Evolutionary conservation across 345 rosid species (phyloP).

Genomic region (Populus tremula): DNA sequence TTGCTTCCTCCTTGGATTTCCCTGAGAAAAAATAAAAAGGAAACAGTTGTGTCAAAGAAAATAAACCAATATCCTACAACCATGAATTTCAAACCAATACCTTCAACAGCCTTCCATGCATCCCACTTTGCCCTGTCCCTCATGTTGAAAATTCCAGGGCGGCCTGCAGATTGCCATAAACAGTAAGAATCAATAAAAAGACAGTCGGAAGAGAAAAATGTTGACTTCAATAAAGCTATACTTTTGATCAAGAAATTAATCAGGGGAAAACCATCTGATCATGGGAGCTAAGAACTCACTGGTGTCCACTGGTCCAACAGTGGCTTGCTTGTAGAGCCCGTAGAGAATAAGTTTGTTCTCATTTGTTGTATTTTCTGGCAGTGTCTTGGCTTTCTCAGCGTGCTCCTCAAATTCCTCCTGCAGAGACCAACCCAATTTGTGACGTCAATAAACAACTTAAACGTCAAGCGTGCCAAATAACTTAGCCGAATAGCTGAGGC

Average conservation of each 20-base stretch:
- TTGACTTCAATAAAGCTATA: neutral
- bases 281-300: conserved; percentile 31
- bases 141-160: conserved; percentile 84
- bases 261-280: neutral
- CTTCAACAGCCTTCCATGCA: conserved; percentile 97
- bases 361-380: conserved; percentile 54
- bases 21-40: conserved; percentile 27
- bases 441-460: neutral
- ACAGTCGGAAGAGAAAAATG: neutral
- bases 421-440: conserved; percentile 5
- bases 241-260: neutral
- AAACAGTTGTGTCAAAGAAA: too few relatives aligned
- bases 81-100: conserved; percentile 23
- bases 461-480: neutral
- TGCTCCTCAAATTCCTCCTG: conserved; percentile 76
- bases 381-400: conserved; percentile 62
- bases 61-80: neutral
- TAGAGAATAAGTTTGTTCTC: conserved; percentile 74
- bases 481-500: neutral
- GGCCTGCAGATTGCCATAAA: conserved; percentile 38
- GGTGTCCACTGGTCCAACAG: conserved; percentile 70
- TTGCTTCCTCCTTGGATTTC: conserved; percentile 71
- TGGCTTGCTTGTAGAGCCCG: conserved; percentile 82
- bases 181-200: neutral
- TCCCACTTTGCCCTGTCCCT: conserved; percentile 96